Base-by-base conservation (phyloP, 768 basidiomycete species). In the Cubamyces lactineus region DNA sequence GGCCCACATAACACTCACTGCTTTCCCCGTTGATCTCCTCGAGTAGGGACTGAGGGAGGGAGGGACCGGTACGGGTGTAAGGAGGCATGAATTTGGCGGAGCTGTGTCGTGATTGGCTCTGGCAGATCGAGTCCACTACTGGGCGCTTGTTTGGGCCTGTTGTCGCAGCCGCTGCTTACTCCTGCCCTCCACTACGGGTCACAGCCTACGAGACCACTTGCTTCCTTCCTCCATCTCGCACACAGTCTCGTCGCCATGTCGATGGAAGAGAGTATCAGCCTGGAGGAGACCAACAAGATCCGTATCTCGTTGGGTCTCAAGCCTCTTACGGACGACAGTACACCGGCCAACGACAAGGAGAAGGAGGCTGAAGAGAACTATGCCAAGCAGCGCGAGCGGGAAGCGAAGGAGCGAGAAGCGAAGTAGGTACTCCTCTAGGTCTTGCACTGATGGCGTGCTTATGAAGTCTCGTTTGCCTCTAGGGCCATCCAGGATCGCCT, bases 281-380 rank as follows among this genome's bases (percentile, higher is more conserved):
- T 96, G 71, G 94, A 95, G 71, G 94, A 96, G 80, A 96, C 94
- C 40, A 96, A 96, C 82, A 95, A 91, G 77, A 92, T 97, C 74
- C 93, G 97, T 78, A 86, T 96, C 61, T 90, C 89, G 5, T 83
- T 97, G 41, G 97, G 97, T 66, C 87, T 99, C 61, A 93, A 95
- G 73, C 96, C 97, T 43, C 84, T 98, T 59, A 90, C 88, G 17
- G 95, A 94, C 67, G 91, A 94, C 68, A 79, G 82, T 43, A 83
- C 79, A 16, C 84, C 89, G 8, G 83, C 81, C n/a, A 80, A 86
- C 71, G 85, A 86, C 71, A 87, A 84, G 66, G 95, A 97, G 59
- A 86, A 89, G 70, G 76, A 87, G 67, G 97, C 97, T 13, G 93
- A 94, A 74, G 80, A 85, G 52, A 98, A 98, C 76, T 98, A 89